A percentile compares a stretch with the other conserved stretches of the same genome.
Conservation (phyloP, 73 alveolate genomes). For the Paramecium sexaurelia region DNA sequence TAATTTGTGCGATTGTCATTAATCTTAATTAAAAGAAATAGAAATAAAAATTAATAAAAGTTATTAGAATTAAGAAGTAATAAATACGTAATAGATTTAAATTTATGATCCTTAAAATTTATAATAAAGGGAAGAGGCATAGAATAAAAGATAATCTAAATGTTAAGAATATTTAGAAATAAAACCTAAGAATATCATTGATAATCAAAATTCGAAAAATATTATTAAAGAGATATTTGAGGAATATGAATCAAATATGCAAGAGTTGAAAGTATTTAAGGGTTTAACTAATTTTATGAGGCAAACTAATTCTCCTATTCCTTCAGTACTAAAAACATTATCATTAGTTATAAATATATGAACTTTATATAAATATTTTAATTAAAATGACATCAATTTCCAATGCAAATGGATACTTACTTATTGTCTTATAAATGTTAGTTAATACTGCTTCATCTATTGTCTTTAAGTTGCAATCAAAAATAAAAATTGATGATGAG, state of each 20-base stretch:
- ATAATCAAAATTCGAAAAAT: neutral
- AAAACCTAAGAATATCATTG: neutral
- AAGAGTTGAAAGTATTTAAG: neutral
- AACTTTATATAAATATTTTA: neutral
- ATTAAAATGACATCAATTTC: neutral
- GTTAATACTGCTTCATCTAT: conserved; percentile 44
- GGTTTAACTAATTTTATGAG: neutral
- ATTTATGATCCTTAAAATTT: neutral
- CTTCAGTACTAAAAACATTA: conserved; percentile 16
- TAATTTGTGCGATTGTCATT: neutral
- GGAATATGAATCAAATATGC: neutral
- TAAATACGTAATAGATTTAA: neutral
- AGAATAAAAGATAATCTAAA: neutral
- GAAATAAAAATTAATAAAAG: neutral
- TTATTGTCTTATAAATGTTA: neutral
- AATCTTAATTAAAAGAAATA: neutral
- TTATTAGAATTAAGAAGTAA: neutral
- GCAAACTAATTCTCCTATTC: neutral
- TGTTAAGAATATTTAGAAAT: conserved; percentile 3
- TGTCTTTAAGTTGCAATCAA: conserved; percentile 55
- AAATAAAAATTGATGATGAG: conserved; percentile 35
- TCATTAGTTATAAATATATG: neutral
- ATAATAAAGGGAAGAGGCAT: neutral
- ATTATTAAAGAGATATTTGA: neutral
- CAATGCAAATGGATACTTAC: neutral